Percentiles rank a stretch among this genome's conserved stretches.
Conservation (phyloP, 495 filamentous ascomycete genomes). For the Niebla homalea region DNA sequence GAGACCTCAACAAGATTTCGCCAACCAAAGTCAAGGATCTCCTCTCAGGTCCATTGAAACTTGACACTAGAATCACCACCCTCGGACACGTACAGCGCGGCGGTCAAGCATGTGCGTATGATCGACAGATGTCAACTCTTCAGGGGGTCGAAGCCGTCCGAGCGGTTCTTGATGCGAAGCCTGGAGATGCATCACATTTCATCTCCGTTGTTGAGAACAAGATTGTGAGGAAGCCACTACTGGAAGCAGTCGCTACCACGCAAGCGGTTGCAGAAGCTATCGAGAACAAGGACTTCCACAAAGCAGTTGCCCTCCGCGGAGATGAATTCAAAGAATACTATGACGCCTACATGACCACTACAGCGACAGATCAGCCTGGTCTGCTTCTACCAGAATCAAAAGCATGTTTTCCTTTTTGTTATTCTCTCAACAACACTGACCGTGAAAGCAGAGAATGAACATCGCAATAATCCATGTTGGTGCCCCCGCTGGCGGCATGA, state of each 20-base stretch:
- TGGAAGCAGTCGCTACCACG: slow-evolving; percentile 77
- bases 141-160: slow-evolving; percentile 96
- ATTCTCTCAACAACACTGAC: not conserved
- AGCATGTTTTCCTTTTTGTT: slow-evolving; percentile 31
- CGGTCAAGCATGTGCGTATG: slow-evolving; percentile 82
- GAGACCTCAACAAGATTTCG: slow-evolving; percentile 70
- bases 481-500: slow-evolving; percentile 98
- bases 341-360: slow-evolving; percentile 78
- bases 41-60: slow-evolving; percentile 53
- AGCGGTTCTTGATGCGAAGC: slow-evolving; percentile 83
- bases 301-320: slow-evolving; percentile 76
- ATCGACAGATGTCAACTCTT: slow-evolving; percentile 82
- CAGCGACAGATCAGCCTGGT: slow-evolving; percentile 50
- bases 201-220: slow-evolving; percentile 98
- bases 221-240: slow-evolving; percentile 74
- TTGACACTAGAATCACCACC: slow-evolving; percentile 92
- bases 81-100: slow-evolving; percentile 94
- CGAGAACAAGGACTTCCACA: slow-evolving; percentile 63
- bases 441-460: slow-evolving; percentile 54
- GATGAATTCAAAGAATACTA: slow-evolving; percentile 92
- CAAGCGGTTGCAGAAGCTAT: slow-evolving; percentile 74
- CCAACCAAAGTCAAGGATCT: slow-evolving; percentile 72
- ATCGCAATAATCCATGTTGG: slow-evolving; percentile 96
- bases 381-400: slow-evolving; percentile 56
- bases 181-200: slow-evolving; percentile 81